Percentiles rank a stretch among this genome's conserved stretches.
Conservation (phyloP, 2,329 filamentous ascomycete genomes). For the Stachybotrys chartarum region DNA sequence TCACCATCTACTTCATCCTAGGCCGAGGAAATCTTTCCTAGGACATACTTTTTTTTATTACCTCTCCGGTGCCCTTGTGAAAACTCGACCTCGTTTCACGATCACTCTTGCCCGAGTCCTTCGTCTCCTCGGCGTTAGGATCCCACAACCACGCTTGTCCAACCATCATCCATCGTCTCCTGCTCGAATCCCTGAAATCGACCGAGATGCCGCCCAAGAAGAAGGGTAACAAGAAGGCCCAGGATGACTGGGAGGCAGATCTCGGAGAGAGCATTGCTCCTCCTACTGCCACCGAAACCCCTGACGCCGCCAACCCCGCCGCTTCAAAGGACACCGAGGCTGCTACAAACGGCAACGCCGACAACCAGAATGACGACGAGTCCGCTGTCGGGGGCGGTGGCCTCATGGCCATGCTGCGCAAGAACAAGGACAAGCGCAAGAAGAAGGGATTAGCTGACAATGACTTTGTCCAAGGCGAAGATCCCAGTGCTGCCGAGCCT, state of each 20-base stretch:
- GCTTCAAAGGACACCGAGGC: conserved; percentile 10
- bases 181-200: conserved; percentile 7
- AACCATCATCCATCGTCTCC: neutral
- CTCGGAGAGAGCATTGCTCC: conserved; percentile 72
- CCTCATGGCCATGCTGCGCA: conserved; percentile 72
- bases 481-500: conserved; percentile 57
- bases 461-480: conserved; percentile 60
- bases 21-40: no score
- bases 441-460: conserved; percentile 78
- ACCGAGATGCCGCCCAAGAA: conserved; percentile 83
- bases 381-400: conserved; percentile 53
- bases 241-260: conserved; percentile 93
- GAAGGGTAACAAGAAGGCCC: conserved; percentile 75
- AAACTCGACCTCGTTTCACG: no score
- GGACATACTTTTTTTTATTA: neutral
- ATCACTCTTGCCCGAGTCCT: no score
- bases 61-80: no score
- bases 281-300: conserved; percentile 39
- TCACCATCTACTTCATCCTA: neutral
- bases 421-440: conserved; percentile 80
- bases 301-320: conserved; percentile 37
- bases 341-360: conserved; percentile 39
- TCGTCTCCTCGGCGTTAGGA: no score
- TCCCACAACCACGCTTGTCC: neutral
- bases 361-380: conserved; percentile 40